Conservation (phyloP, 805 yeast genomes). For the Cyberlindnera sargentensis region DNA sequence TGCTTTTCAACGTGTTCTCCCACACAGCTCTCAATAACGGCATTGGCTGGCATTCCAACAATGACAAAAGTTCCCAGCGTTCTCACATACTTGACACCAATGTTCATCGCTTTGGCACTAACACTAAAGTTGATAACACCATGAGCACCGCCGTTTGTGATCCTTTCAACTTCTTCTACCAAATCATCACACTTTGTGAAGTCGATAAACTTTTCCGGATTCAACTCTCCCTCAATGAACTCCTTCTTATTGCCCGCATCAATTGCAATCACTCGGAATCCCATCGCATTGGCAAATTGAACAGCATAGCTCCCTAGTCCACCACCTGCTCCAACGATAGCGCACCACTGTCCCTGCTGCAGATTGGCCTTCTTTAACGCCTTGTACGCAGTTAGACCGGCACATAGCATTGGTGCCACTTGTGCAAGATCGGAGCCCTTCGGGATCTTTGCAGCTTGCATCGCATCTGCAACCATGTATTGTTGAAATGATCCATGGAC, state of each 20-base stretch:
- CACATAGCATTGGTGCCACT: slow-evolving; percentile 61
- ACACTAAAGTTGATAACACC: slow-evolving; percentile 62
- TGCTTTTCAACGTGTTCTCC: slow-evolving; percentile 41
- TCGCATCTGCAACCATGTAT: slow-evolving; percentile 56
- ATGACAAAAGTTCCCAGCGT: slow-evolving; percentile 53
- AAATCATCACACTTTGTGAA: slow-evolving; percentile 43
- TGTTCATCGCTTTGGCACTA: slow-evolving; percentile 42
- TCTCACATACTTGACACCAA: slow-evolving; percentile 45
- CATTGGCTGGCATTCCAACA: slow-evolving; percentile 54
- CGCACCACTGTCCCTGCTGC: slow-evolving; percentile 64
- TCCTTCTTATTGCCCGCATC: slow-evolving; percentile 67
- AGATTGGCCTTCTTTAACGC: slow-evolving; percentile 53
- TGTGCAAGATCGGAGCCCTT: slow-evolving; percentile 43
- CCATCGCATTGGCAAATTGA: slow-evolving; percentile 74
- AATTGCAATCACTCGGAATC: slow-evolving; percentile 60
- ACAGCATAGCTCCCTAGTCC: slow-evolving; percentile 73
- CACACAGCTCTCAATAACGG: slow-evolving; percentile 36
- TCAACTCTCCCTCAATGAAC: slow-evolving; percentile 40
- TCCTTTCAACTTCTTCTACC: slow-evolving; percentile 34
- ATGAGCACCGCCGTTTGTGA: slow-evolving; percentile 60
- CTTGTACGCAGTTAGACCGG: slow-evolving; percentile 73
- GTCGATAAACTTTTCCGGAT: slow-evolving; percentile 58
- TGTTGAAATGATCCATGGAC: slow-evolving; percentile 79
- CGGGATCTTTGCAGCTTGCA: slow-evolving; percentile 55
- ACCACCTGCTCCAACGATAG: slow-evolving; percentile 75